Evolutionary conservation across 805 yeast species (phyloP).

Genomic region (Jamesozyma lodderae): DNA sequence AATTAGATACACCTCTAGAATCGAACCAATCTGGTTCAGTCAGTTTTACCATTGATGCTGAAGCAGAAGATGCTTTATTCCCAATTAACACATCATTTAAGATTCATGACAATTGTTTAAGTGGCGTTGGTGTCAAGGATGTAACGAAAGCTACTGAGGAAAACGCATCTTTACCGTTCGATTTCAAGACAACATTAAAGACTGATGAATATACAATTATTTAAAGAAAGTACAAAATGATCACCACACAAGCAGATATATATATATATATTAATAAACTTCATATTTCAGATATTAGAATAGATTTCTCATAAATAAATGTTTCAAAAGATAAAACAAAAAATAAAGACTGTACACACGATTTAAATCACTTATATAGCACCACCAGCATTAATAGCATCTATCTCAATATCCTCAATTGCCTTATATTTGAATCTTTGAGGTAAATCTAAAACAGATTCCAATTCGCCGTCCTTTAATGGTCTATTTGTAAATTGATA

Average conservation of each 20-base stretch:
- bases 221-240: conserved; percentile 18
- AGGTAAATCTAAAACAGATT: conserved; percentile 61
- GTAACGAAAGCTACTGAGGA: conserved; percentile 37
- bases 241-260: background rate
- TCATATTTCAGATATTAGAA: no score
- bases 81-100: conserved; percentile 71
- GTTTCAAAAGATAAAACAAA: no score
- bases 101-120: conserved; percentile 36
- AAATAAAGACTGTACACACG: background rate
- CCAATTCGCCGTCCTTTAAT: conserved; percentile 32
- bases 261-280: conserved; percentile 1
- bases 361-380: conserved; percentile 33
- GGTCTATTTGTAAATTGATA: conserved; percentile 25
- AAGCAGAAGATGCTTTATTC: conserved; percentile 75
- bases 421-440: conserved; percentile 59
- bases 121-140: conserved; percentile 55
- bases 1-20: conserved; percentile 41
- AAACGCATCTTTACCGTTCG: conserved; percentile 55
- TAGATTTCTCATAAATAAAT: no score
- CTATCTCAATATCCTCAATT: conserved; percentile 63
- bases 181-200: conserved; percentile 47
- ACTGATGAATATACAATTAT: conserved; percentile 52
- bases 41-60: conserved; percentile 68
- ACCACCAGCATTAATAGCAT: conserved; percentile 74
- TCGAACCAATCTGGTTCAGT: conserved; percentile 59